Base-by-base conservation (phyloP, 1,284 basidiomycete species). In the Sanghuangporus weigelae region DNA sequence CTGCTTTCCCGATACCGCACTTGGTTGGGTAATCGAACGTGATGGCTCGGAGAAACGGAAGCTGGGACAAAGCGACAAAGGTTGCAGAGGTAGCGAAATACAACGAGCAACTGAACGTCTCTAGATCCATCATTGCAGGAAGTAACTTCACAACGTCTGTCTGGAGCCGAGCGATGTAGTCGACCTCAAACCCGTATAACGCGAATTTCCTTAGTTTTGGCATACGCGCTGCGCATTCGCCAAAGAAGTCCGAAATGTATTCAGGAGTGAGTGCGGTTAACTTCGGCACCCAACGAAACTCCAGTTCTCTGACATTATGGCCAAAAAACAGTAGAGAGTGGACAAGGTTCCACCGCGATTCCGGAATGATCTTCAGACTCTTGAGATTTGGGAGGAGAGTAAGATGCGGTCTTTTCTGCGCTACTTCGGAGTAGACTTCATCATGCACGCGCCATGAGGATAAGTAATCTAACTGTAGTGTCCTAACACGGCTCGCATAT, bases 41-140 rank as follows among this genome's bases (percentile, higher is more conserved):
- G 81, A 79, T 65, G 84, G 87, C 62, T 84, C 81, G 19, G 86
- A 89, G 77, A 54, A 79, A 69, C 26, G 75, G 75, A 35, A 81
- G 72, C 11, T 66, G 74, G 5, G 85, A 83, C 31, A 85, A 72
- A 0, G 75, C 69, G 62, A 82, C 77, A 23, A 84, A 72, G 36
- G 85, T 66, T 1, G 68, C 65, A 2, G 77, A 76, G 0, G 84
- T 84, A 16, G 83, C 68, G 58, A 77, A 77, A 66, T 79, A 84
- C 19, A 79, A 76, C 0, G 87, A 84, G 1, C 87, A 70, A 2
- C 77, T 74, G 51, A 88, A 68, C 61, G 76, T 78, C 44, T 77
- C 74, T 14, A 89, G 77, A 49, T 78, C 78, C 8, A 74, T 72
- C 2, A 88, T 73, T 26, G 35, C 8, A 12, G 39, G 31, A 19